Conservation (phyloP, 306 rosid species). For the Quercus cerris region DNA sequence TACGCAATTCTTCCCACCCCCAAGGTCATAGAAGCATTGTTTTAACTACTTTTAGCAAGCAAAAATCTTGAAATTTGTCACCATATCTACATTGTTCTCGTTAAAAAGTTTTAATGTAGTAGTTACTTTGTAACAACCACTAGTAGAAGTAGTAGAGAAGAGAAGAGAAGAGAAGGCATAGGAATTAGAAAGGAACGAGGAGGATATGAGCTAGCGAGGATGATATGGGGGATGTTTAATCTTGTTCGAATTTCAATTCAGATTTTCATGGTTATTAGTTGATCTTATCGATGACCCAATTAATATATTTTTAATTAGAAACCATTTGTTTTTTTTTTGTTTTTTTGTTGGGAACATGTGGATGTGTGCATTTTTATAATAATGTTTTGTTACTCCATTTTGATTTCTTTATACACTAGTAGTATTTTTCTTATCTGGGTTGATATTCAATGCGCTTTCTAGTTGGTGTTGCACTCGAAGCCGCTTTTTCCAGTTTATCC, state of each 20-base stretch:
- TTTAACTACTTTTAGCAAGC: background rate
- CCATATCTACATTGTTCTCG: slow-evolving; percentile 20
- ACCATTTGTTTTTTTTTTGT: slow-evolving; percentile 19
- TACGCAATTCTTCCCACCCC: slow-evolving; percentile 92
- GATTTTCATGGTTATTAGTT: slow-evolving; percentile 30
- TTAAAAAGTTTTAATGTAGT: background rate
- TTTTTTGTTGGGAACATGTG: slow-evolving; percentile 24
- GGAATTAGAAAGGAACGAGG: slow-evolving; percentile 13
- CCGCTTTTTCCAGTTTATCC: slow-evolving; percentile 67
- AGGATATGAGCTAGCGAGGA: slow-evolving; percentile 7
- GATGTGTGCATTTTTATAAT: slow-evolving; percentile 28
- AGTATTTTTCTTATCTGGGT: slow-evolving; percentile 37
- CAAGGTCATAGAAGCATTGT: slow-evolving; percentile 51
- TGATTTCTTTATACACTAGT: slow-evolving; percentile 23
- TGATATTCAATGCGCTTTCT: slow-evolving; percentile 48
- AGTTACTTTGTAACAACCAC: slow-evolving; percentile 28
- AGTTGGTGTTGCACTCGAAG: slow-evolving; percentile 74
- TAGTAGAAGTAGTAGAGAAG: slow-evolving; percentile 7
- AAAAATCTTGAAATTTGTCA: background rate
- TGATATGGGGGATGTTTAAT: slow-evolving; percentile 36
- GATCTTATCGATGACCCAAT: slow-evolving; percentile 27
- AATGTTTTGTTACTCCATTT: slow-evolving; percentile 18
- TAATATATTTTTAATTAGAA: slow-evolving; percentile 1
- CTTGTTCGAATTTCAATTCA: slow-evolving; percentile 44
- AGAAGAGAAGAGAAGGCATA: background rate